Base-by-base conservation (phyloP, 805 yeast species). In the Kuraishia cidri region DNA sequence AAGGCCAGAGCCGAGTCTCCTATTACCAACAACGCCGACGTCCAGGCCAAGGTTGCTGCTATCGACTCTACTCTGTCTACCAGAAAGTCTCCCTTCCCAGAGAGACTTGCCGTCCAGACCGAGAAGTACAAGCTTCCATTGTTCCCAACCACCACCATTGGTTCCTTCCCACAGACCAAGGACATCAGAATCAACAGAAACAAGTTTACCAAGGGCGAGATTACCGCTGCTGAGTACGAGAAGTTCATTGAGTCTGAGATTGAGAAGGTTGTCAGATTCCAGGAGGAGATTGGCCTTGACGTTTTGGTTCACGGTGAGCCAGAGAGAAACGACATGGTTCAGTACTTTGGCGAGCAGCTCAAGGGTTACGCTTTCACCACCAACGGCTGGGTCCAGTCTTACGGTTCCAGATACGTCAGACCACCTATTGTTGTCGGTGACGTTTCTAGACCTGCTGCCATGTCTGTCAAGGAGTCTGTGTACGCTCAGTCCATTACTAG, bases 311-410 rank as follows among this genome's bases (percentile, higher is more conserved):
- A 92, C 70, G 99, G 99, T 75, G 99, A 92, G 75, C 98, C 99
- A 67, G 98, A 92, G 79, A 84, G 99, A 79, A 92, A 92, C 74
- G 99, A 92, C 74, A 92, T 92, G 99, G 98, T 92, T 57, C 98
- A 92, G 76, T 92, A 90, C 81, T 92, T 92, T 49, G 99, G 98
- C 75, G 98, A 92, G 75, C 87, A 86, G 75, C 75, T 92, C 63
- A 82, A 84, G 60, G 99, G 99, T 68, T 92, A 83, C 64, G 95
- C 95, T 51, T 92, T 92, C 79, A 92, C 98, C 68, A 72, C 83
- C 52, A 86, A 86, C 77, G 99, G 99, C 69, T 92, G 99, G 99
- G 99, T 92, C 56, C 99, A 92, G 77, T 92, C 98, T 49, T 92
- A 90, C 67, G 99, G 99, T 76, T 88, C 98, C 48, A 85, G 99